These are phyloP conservation scores for Zoysia matrella DNA, from an alignment of 202 grass and related monocot species.

Conservation along the genomic window DNA sequence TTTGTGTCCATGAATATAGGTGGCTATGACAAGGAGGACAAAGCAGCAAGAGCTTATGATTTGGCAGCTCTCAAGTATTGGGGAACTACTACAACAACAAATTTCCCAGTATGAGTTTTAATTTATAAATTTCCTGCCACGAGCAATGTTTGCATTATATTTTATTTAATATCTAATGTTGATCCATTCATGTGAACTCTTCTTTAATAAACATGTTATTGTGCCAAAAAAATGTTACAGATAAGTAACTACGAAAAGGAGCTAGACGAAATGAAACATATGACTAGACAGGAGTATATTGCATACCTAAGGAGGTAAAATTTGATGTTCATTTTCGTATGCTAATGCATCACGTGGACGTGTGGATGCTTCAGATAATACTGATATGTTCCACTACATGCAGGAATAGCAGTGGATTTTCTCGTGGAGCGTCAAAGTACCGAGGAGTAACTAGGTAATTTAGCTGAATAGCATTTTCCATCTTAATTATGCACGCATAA, in stretches of 20 bases:
- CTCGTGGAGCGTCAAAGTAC: conserved; percentile 92
- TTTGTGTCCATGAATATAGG: conserved; percentile 49
- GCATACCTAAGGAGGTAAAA: conserved; percentile 84
- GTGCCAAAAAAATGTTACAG: conserved; percentile 40
- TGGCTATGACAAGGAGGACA: conserved; percentile 87
- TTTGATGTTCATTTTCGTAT: conserved; percentile 25
- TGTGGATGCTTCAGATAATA: background rate
- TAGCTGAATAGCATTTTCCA: background rate
- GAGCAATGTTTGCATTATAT: background rate
- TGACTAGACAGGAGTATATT: conserved; percentile 93
- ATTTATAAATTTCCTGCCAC: background rate
- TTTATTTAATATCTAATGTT: background rate
- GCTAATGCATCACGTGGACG: no score
- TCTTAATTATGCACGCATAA: background rate
- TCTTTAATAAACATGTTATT: background rate
- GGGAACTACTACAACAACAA: conserved; percentile 79
- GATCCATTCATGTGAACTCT: background rate
- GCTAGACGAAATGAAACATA: conserved; percentile 94
- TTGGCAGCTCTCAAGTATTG: conserved; percentile 97
- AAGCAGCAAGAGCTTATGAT: conserved; percentile 92
- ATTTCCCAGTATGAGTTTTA: conserved; percentile 67
- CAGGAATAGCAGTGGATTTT: conserved; percentile 97
- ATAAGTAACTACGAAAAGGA: conserved; percentile 91
- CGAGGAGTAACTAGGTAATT: conserved; percentile 83
- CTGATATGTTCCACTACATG: conserved; percentile 11